phyloP scores from a whole-genome alignment of 768 basidiomycete species.

The Kwoniella bestiolae region DNA sequence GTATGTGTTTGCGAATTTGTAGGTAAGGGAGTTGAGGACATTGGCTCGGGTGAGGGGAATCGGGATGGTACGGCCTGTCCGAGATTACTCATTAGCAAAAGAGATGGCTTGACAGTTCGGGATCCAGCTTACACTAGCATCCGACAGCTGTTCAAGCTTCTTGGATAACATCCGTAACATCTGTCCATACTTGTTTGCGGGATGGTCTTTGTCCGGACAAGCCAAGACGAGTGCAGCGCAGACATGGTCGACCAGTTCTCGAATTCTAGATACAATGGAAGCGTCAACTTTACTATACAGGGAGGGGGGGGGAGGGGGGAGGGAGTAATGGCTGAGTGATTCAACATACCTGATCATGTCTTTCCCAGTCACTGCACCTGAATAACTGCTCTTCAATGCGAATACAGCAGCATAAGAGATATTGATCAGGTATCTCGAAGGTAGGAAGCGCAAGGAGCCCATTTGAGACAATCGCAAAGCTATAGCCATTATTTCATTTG shows the following conservation, averaged over 20 bases:
- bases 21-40: slow-evolving; percentile 11
- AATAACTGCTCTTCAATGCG: slow-evolving; percentile 51
- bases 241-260: slow-evolving; percentile 46
- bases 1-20: slow-evolving; percentile 1
- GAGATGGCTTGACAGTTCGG: not conserved
- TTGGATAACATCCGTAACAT: slow-evolving; percentile 50
- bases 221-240: slow-evolving; percentile 47
- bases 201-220: slow-evolving; percentile 50
- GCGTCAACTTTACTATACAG: too few species aligned
- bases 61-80: slow-evolving; percentile 45
- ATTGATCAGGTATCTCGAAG: slow-evolving; percentile 51
- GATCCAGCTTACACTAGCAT: slow-evolving; percentile 44
- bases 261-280: too few species aligned
- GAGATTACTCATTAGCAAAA: not conserved
- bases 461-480: slow-evolving; percentile 44
- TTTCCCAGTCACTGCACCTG: slow-evolving; percentile 44
- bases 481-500: slow-evolving; percentile 46
- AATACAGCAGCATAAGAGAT: slow-evolving; percentile 54
- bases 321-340: too few species aligned
- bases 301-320: too few species aligned
- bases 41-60: slow-evolving; percentile 35
- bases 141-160: slow-evolving; percentile 46
- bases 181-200: slow-evolving; percentile 48
- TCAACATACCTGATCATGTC: slow-evolving; percentile 38
- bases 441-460: slow-evolving; percentile 45